Percentiles rank a stretch among this genome's conserved stretches.
phyloP scores from a whole-genome alignment of 352 stramenopile genomes.

The Achlya hypogyna region DNA sequence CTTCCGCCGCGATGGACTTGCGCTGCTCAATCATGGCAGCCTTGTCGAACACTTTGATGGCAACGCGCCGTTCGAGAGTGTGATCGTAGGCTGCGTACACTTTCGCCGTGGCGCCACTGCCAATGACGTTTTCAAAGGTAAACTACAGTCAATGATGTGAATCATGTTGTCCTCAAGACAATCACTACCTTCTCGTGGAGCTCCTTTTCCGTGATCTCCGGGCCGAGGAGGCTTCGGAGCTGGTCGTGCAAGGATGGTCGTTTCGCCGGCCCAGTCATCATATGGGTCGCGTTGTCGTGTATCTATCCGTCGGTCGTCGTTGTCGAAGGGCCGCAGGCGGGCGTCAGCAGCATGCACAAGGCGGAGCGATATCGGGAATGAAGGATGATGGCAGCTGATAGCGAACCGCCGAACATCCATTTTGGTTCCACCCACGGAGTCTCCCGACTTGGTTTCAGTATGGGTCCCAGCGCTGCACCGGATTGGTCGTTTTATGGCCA shows the following conservation, averaged over 20 bases:
- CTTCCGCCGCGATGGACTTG: slow-evolving; percentile 65
- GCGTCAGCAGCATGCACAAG: not conserved
- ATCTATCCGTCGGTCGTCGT: not conserved
- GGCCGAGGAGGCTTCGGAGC: slow-evolving; percentile 47
- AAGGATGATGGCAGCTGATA: not conserved
- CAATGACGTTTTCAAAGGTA: slow-evolving; percentile 26
- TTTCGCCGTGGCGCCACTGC: slow-evolving; percentile 64
- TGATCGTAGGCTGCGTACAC: slow-evolving; percentile 61
- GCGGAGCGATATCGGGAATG: not conserved
- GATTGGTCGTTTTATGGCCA: not conserved
- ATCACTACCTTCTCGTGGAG: slow-evolving; percentile 34
- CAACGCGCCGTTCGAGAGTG: slow-evolving; percentile 35
- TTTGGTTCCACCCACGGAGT: not conserved
- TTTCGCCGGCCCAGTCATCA: not conserved
- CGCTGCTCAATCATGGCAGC: slow-evolving; percentile 65
- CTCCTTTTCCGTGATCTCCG: slow-evolving; percentile 49
- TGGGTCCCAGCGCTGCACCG: not conserved
- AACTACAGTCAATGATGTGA: slow-evolving; percentile 9
- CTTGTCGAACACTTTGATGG: slow-evolving; percentile 81
- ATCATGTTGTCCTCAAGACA: slow-evolving; percentile 21
- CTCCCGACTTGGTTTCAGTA: not conserved
- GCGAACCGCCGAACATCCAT: not conserved
- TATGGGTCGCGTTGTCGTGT: not conserved
- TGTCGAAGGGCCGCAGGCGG: no score
- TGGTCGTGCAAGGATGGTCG: slow-evolving; percentile 35